Base-by-base conservation (phyloP, 2,329 filamentous ascomycete species). In the Myriangium duriaei region DNA sequence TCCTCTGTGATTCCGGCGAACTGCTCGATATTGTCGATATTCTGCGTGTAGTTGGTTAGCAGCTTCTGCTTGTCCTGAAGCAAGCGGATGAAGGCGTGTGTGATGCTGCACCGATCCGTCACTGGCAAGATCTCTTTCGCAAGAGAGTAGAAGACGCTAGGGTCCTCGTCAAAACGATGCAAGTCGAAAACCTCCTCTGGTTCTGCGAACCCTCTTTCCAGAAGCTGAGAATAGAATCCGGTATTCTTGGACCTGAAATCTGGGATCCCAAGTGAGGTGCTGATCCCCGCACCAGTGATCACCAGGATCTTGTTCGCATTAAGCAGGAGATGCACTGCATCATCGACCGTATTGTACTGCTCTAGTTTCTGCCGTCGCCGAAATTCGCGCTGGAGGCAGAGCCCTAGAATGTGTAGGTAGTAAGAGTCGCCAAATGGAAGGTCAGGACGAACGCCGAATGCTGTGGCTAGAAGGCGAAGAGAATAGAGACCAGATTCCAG, bases 121-220 rank as follows among this genome's bases (percentile, higher is more conserved):
- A 76, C 74, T 9, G 88, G 86, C 18, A 96, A 65, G 46, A 96
- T 94, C 55, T 93, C 85, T 56, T 84, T 84, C 32, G 88, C 88
- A 32, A 95, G 75, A 2, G 76, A 79, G 65, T 92, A 98, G 66
- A 98, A 98, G 46, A 88, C 82, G 46, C 45, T 52, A 26, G 91
- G 91, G 54, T 96, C 82, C 33, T 87, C 72, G 49, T 77, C 76
- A 59, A 98, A 98, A 48, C 87, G 70, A 37, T 75, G 62, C 46
- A 96, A 91, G 61, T 94, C 85, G 54, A 98, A 98, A 16, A 96
- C 86, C 54, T 96, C 86, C 55, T 96, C 87, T 1, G 88, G 88
- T 51, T 95, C 87, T 45, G 67, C 75, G 43, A 77, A 68, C 5
- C 85, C 86, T 43, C 91, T 71, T 51, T 84, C 75, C 49, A 74